Base-by-base conservation (phyloP, 2,329 filamentous ascomycete genomes). In the Pyrenochaeta sp. region DNA sequence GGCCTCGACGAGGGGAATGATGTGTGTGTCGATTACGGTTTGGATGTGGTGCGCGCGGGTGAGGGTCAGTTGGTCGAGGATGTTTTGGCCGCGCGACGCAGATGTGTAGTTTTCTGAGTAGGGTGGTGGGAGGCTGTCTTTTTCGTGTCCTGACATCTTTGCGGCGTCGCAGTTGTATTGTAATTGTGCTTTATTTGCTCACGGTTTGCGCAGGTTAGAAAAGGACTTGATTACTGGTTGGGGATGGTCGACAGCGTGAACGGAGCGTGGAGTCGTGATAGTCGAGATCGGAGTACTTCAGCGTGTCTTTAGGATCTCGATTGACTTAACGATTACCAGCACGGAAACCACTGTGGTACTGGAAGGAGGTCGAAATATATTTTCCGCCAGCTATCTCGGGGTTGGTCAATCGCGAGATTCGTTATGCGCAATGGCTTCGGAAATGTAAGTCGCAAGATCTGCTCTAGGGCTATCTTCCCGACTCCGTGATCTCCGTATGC, bases 11-110 rank as follows among this genome's bases (percentile, higher is more conserved):
- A 79, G 65, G 1, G 81, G 80, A 30, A 79, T 74, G 55, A 83
- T 76, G 58, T 79, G 71, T 1, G 61, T 71, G 30, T 73, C 66
- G 30, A 82, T 73, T 15, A 81, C 68, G 32, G 73, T 61, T 25
- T 72, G 65, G 51, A 83, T 77, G 50, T 80, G 77, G 34, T 74
- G 71, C 5, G 76, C 73, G 50, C 80, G 79, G 24, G 77, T 74
- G 32, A 74, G 66, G 10, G 75, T 73, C 13, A 81, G 67, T 36
- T 79, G 75, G 57, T 72, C 67, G 57, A 77, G 67, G 42, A 75
- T 71, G 32, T 67, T 62, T 59, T 77, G 72, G 45, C 67, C 69
- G 27, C 67, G 64, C 22, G 59, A 47, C 4, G 28, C 5, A 9
- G 63, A 56, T 30, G 32, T 45, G 49, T 10, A 64, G 61, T 22